These are phyloP conservation scores for Blastomyces silverae DNA, from an alignment of 2,329 filamentous ascomycete species.

Conservation along the genomic window DNA sequence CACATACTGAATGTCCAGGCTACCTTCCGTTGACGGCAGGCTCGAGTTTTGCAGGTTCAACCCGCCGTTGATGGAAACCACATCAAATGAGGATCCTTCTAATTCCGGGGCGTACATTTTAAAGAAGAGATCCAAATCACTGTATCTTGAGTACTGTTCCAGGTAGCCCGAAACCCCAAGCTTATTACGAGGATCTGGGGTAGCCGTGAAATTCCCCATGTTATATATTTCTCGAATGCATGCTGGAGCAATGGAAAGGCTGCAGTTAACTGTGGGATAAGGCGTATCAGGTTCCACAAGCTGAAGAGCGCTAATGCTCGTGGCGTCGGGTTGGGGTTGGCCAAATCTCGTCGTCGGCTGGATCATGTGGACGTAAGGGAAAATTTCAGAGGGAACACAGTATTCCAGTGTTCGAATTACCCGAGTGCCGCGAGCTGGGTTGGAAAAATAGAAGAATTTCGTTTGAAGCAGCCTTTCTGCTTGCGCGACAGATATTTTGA, in stretches of 20 bases:
- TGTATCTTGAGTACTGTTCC: constrained; percentile 47
- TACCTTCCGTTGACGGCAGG: constrained; percentile 50
- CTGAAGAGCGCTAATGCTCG: constrained; percentile 27
- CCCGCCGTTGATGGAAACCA: constrained; percentile 52
- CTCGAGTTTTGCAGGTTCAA: constrained; percentile 44
- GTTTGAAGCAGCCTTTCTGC: constrained; percentile 54
- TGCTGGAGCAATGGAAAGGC: constrained; percentile 40
- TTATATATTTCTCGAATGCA: constrained; percentile 48
- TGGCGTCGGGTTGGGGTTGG: constrained; percentile 41
- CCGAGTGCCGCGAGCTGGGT: constrained; percentile 36
- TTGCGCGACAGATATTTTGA: constrained; percentile 36
- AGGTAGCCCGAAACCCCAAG: constrained; percentile 47
- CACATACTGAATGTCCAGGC: constrained; percentile 58
- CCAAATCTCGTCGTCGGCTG: constrained; percentile 61
- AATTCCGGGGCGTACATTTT: constrained; percentile 48
- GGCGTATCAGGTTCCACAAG: constrained; percentile 19
- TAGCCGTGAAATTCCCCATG: constrained; percentile 38
- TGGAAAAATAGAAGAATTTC: constrained; percentile 52
- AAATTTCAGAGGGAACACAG: constrained; percentile 53
- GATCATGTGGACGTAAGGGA: constrained; percentile 53
- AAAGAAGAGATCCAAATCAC: constrained; percentile 54
- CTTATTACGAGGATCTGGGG: constrained; percentile 34
- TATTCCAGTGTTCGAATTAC: constrained; percentile 54
- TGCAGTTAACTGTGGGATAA: constrained; percentile 32
- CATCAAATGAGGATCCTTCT: constrained; percentile 50